Evolutionary conservation across 75 land plant genomes (phyloP).

Genomic region (Pseudotsuga menziesii): DNA sequence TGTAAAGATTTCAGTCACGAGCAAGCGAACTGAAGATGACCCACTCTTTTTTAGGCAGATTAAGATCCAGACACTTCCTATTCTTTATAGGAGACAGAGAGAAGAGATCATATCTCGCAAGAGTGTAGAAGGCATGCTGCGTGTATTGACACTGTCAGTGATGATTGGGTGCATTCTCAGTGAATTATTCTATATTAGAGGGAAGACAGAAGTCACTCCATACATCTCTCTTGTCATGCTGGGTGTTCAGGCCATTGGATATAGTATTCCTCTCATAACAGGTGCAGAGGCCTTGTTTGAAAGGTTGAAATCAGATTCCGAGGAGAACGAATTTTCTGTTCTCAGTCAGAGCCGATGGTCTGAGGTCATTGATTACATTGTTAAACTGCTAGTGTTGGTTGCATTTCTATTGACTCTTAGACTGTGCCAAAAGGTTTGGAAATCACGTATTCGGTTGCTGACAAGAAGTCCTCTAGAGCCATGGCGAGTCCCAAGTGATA

Average conservation of each 20-base stretch:
- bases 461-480: conserved; percentile 46
- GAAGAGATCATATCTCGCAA: conserved; percentile 59
- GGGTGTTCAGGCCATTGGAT: conserved; percentile 73
- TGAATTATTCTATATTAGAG: conserved; percentile 46
- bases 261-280: conserved; percentile 64
- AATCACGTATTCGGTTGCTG: conserved; percentile 49
- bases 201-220: conserved; percentile 44
- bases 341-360: conserved; percentile 23
- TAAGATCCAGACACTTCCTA: conserved; percentile 52
- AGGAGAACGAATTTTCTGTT: conserved; percentile 2
- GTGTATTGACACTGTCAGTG: conserved; percentile 43
- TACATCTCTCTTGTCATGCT: conserved; percentile 70
- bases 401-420: conserved; percentile 57
- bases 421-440: conserved; percentile 68
- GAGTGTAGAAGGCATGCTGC: conserved; percentile 50
- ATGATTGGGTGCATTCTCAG: conserved; percentile 48
- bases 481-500: conserved; percentile 59
- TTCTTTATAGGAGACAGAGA: conserved; percentile 52
- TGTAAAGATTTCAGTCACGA: conserved; percentile 42
- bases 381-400: conserved; percentile 52
- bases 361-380: conserved; percentile 39
- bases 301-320: conserved; percentile 18
- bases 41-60: conserved; percentile 41
- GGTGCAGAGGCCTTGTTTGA: conserved; percentile 67
- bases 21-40: conserved; percentile 50